Conservation (phyloP, 345 rosid species). For the Sonneratia alba region DNA sequence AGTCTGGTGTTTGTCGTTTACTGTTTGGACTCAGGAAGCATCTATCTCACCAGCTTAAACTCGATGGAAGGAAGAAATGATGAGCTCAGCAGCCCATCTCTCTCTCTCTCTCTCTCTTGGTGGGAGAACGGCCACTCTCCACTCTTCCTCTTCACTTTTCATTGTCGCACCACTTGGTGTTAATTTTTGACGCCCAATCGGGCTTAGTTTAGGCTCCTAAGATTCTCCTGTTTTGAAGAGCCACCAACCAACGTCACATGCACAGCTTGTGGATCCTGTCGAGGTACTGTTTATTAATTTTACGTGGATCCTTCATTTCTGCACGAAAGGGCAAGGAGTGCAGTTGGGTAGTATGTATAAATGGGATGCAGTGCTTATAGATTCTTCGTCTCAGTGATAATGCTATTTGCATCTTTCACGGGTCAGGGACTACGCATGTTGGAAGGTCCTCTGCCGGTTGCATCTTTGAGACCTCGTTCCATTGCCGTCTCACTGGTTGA, state of each 20-base stretch:
- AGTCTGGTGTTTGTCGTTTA: background rate
- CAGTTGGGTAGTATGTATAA: no score
- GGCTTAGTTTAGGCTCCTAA: background rate
- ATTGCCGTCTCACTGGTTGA: background rate
- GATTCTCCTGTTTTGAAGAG: background rate
- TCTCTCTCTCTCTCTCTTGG: background rate
- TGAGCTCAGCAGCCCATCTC: background rate
- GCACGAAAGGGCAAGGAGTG: no score
- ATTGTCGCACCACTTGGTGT: background rate
- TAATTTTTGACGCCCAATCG: background rate
- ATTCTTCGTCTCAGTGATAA: no score
- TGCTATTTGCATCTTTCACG: background rate
- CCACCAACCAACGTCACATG: no score
- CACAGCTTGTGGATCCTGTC: no score
- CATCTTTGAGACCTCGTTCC: background rate
- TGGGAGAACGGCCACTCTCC: background rate
- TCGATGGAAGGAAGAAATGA: background rate
- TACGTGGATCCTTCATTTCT: no score
- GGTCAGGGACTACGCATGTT: background rate
- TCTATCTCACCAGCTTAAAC: background rate
- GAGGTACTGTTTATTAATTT: no score
- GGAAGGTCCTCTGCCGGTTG: background rate
- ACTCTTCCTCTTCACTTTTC: background rate
- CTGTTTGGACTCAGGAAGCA: background rate
- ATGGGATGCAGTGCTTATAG: no score